These are phyloP conservation scores for Beauveria varroae DNA, from an alignment of 2,329 filamentous ascomycete species.

Conservation along the genomic window DNA sequence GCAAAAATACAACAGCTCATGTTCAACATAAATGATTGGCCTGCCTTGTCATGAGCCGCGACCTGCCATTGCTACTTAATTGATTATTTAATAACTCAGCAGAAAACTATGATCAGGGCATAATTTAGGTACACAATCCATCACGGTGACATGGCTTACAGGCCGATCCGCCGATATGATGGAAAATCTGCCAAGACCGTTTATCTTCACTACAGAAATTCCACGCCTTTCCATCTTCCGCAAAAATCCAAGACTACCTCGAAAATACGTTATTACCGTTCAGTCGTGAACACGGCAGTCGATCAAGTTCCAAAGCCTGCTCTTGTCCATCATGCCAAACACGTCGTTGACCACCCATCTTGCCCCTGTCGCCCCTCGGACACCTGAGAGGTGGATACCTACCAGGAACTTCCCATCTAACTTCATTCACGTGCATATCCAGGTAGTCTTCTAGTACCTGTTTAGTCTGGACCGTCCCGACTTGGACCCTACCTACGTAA, in stretches of 20 bases:
- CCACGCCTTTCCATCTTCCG: neutral
- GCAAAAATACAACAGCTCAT: too few species aligned
- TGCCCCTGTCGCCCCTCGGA: neutral
- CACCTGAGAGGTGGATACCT: neutral
- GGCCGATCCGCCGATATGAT: neutral
- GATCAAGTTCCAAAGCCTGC: neutral
- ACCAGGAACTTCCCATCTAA: neutral
- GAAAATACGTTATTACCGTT: neutral
- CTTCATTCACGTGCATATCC: too few species aligned
- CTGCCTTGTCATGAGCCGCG: too few species aligned
- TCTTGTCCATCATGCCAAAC: neutral
- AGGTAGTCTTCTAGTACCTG: neutral
- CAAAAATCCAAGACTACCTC: neutral
- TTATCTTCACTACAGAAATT: neutral
- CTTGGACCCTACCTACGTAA: constrained; percentile 3
- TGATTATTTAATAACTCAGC: too few species aligned
- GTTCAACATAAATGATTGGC: too few species aligned
- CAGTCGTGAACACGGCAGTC: neutral
- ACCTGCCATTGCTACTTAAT: too few species aligned
- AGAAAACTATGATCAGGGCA: too few species aligned
- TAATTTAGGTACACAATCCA: too few species aligned
- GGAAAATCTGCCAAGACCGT: neutral
- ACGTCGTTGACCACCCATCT: neutral
- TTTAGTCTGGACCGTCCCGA: neutral
- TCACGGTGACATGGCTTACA: neutral